Evolutionary conservation across 1,284 basidiomycete species (phyloP), one percentile per base, ranked within the genome.

Genomic region (Fomes fomentarius): DNA sequence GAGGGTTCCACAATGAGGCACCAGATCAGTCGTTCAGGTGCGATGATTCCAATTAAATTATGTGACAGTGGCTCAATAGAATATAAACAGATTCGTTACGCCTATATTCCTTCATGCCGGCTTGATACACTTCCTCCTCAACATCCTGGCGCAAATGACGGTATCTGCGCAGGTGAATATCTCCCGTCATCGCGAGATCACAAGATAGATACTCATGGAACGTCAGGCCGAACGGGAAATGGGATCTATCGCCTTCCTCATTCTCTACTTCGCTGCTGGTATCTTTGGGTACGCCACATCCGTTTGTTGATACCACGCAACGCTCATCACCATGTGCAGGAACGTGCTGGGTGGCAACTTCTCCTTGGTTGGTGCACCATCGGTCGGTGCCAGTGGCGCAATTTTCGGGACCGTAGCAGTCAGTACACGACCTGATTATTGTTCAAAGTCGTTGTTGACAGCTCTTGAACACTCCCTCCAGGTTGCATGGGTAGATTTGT

Each of bases 81-180:
- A n/a, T 22, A 22, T 11, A 22, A 26, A 11, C 6, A 91, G 91
- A 60, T 94, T 95, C 66, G 87, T 94, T 61, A 85, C 86, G 2
- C 83, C 93, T 2, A 89, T 96, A 58, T 98, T 98, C 70, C 70
- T 98, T 4, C 96, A 98, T 65, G 95, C 94, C 19, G 96, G 96
- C 11, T 79, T 98, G 57, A 80, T 98, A 15, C 96, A 97, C 69
- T 80, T 96, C 47, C 63, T 89, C 2, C 70, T 98, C 58, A 98
- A 98, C 68, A 89, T 98, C 84, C 67, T 97, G 33, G 94, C 91
- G 4, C 95, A 97, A 65, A 70, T 93, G 51, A 87, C 84, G 1
- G 74, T 91, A 10, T 88, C 89, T 24, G 91, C 89, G 15, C 88
- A 93, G 69, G 91, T 91, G 66, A 64, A 1, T 52, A 62, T 38